These are phyloP conservation scores for Lichenothelia convexa DNA, from an alignment of 495 filamentous ascomycete species.

Conservation along the genomic window DNA sequence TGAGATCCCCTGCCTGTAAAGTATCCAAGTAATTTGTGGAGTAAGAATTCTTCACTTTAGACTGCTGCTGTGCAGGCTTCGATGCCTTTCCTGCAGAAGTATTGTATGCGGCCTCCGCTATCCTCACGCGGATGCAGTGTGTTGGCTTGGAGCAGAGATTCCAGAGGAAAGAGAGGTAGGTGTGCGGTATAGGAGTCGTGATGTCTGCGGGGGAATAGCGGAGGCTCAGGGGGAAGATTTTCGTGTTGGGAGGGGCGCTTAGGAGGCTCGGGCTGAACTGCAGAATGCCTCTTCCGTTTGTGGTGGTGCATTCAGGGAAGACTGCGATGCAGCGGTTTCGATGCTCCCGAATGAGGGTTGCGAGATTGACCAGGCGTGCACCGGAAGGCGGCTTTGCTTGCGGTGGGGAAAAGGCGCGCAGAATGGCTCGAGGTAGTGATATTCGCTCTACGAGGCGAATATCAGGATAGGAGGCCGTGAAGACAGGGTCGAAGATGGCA, in stretches of 20 bases:
- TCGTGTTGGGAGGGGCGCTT: slow-evolving; percentile 37
- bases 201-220: slow-evolving; percentile 78
- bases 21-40: slow-evolving; percentile 33
- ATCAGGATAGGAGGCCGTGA: slow-evolving; percentile 63
- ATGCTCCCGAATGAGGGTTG: slow-evolving; percentile 42
- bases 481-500: slow-evolving; percentile 89
- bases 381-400: slow-evolving; percentile 27
- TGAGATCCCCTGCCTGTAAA: slow-evolving; percentile 20
- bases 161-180: slow-evolving; percentile 58
- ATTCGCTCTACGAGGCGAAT: slow-evolving; percentile 56
- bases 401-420: slow-evolving; percentile 50
- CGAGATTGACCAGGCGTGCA: slow-evolving; percentile 38
- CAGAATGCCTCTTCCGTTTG: slow-evolving; percentile 82
- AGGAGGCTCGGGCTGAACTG: slow-evolving; percentile 60
- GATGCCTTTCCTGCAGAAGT: slow-evolving; percentile 6
- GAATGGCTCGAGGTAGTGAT: slow-evolving; percentile 53
- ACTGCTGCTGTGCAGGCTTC: slow-evolving; percentile 3
- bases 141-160: slow-evolving; percentile 66
- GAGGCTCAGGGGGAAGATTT: slow-evolving; percentile 77
- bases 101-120: slow-evolving; percentile 51
- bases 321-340: slow-evolving; percentile 60
- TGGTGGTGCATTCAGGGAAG: slow-evolving; percentile 86
- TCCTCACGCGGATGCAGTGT: slow-evolving; percentile 75
- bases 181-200: slow-evolving; percentile 69
- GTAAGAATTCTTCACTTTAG: slow-evolving; percentile 18